These are phyloP conservation scores for Annulohypoxylon truncatum DNA, from an alignment of 2,329 filamentous ascomycete species.

Conservation along the genomic window DNA sequence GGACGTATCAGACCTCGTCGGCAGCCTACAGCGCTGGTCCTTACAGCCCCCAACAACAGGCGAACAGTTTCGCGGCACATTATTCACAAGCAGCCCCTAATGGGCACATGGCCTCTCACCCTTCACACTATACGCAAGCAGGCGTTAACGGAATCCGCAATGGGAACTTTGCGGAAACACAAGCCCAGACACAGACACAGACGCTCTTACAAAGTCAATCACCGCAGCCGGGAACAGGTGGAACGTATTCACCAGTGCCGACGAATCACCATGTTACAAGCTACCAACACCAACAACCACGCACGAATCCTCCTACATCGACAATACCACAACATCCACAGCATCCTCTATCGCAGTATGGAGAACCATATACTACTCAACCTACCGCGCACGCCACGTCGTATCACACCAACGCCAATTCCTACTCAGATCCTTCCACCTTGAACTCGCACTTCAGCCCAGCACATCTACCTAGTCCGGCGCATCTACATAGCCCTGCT, in stretches of 20 bases:
- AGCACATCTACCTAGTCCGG: constrained; percentile 41
- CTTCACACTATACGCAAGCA: constrained; percentile 40
- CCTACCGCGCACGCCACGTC: constrained; percentile 44
- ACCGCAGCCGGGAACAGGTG: constrained; percentile 37
- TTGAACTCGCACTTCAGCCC: constrained; percentile 49
- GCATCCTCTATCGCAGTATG: constrained; percentile 45
- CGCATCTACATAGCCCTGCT: constrained; percentile 43
- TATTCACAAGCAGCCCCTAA: constrained; percentile 45
- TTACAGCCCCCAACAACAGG: constrained; percentile 47
- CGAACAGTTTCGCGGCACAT: constrained; percentile 44
- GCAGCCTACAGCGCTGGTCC: constrained; percentile 41
- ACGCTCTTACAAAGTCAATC: constrained; percentile 33
- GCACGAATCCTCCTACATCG: constrained; percentile 26
- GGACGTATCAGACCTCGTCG: constrained; percentile 42
- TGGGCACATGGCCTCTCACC: constrained; percentile 44
- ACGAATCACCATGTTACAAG: constrained; percentile 40
- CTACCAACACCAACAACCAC: constrained; percentile 38
- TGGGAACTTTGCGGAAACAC: constrained; percentile 38
- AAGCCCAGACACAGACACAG: constrained; percentile 33
- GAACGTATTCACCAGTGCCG: constrained; percentile 46
- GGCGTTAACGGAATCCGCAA: constrained; percentile 43
- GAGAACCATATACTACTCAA: constrained; percentile 48
- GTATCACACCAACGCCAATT: constrained; percentile 44
- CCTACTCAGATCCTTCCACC: constrained; percentile 47
- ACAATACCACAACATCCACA: constrained; percentile 42